A percentile compares a stretch with the other conserved stretches of the same genome.
These are phyloP conservation scores for Candida frijolesensis DNA, from an alignment of 1,139 yeast species.

Conservation along the genomic window DNA sequence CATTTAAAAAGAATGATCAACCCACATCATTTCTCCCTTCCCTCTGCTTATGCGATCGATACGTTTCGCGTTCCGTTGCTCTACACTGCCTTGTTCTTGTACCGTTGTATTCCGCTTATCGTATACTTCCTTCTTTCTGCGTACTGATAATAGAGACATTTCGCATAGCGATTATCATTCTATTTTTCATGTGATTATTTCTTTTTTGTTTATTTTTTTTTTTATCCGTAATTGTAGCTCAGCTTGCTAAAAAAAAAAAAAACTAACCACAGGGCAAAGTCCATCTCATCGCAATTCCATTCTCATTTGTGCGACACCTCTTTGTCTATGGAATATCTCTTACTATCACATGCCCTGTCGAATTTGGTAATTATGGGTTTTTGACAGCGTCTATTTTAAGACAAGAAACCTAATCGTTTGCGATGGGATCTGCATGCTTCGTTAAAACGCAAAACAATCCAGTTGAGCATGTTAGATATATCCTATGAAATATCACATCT, in stretches of 20 bases:
- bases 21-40: background rate
- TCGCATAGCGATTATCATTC: no score
- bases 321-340: no score
- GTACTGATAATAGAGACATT: no score
- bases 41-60: background rate
- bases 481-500: background rate
- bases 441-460: background rate
- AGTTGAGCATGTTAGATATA: background rate
- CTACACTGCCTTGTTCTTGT: no score
- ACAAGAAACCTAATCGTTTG: background rate
- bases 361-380: background rate
- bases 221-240: no score
- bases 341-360: background rate
- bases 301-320: background rate
- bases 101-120: no score
- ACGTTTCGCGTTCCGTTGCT: no score
- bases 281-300: background rate
- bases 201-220: no score
- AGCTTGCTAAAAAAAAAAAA: no score
- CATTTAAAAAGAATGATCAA: constrained; percentile 1
- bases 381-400: background rate
- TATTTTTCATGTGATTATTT: no score
- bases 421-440: background rate
- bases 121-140: no score
- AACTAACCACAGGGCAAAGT: background rate